phyloP scores from a whole-genome alignment of 768 basidiomycete species.

The Auricularia cornea region DNA sequence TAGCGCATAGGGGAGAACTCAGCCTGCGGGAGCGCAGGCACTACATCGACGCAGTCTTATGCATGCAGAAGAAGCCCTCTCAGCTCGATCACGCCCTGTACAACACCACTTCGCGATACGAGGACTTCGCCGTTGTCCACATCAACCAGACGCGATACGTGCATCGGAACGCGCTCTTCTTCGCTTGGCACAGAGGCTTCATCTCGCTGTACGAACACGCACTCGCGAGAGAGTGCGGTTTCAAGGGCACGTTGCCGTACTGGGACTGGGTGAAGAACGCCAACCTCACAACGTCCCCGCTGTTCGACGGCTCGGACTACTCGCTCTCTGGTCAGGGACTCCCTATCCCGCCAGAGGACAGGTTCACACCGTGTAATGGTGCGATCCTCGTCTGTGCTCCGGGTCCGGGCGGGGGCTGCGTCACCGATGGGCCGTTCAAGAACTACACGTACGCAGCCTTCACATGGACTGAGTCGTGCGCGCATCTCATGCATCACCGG shows the following conservation, averaged over 20 bases:
- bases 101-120: not conserved
- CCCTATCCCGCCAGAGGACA: not conserved
- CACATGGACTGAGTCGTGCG: not conserved
- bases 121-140: not conserved
- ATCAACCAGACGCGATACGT: not conserved
- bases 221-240: slow-evolving; percentile 19
- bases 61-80: not conserved
- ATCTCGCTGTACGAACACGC: slow-evolving; percentile 17
- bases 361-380: not conserved
- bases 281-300: not conserved
- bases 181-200: slow-evolving; percentile 27
- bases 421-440: not conserved
- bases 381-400: not conserved
- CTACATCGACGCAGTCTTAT: not conserved
- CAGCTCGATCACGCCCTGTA: not conserved
- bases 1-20: not conserved
- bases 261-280: slow-evolving; percentile 15
- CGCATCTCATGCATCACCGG: too few relatives aligned
- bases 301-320: not conserved
- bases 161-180: slow-evolving; percentile 13
- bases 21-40: not conserved
- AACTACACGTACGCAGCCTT: not conserved
- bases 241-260: slow-evolving; percentile 20
- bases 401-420: not conserved
- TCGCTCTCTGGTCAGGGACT: not conserved